Evolutionary conservation across 352 stramenopile genomes (phyloP).

Genomic region (Phytopythium litorale): DNA sequence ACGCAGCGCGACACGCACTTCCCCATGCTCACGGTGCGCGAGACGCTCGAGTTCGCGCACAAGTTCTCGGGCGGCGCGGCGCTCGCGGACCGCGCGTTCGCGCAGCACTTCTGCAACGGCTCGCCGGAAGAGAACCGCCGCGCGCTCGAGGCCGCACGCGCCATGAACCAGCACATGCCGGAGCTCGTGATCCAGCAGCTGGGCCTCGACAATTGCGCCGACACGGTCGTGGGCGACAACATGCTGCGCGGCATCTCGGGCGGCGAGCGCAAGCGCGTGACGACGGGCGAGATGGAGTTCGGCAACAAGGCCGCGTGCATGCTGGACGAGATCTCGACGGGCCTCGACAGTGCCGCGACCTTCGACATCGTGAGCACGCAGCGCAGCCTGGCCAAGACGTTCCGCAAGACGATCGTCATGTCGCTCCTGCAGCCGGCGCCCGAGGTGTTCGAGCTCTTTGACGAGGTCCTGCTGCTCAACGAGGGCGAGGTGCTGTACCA

Average conservation of each 20-base stretch:
- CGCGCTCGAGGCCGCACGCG: conserved; percentile 8
- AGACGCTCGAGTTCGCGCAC: conserved; percentile 89
- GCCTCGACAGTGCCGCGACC: conserved; percentile 30
- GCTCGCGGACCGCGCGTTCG: conserved; percentile 28
- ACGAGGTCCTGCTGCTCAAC: conserved; percentile 85
- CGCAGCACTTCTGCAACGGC: conserved; percentile 10
- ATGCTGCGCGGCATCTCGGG: conserved; percentile 54
- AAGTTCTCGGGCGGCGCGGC: conserved; percentile 42
- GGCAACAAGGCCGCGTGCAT: conserved; percentile 23
- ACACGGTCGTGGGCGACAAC: conserved; percentile 27
- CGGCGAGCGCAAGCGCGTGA: conserved; percentile 77
- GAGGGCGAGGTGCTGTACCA: conserved; percentile 77
- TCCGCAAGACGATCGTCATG: conserved; percentile 23
- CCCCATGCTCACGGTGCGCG: conserved; percentile 26
- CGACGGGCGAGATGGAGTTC: conserved; percentile 78
- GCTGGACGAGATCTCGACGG: conserved; percentile 55
- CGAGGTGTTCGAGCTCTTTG: conserved; percentile 89
- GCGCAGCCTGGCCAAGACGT: conserved; percentile 11
- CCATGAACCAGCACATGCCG: conserved; percentile 13
- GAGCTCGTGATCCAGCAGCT: conserved; percentile 20
- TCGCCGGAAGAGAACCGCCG: conserved; percentile 12
- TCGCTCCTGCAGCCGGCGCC: conserved; percentile 81
- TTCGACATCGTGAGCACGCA: conserved; percentile 19
- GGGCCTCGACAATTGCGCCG: conserved; percentile 24
- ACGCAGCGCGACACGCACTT: conserved; percentile 46